These are phyloP conservation scores for Parathielavia appendiculata DNA, from an alignment of 495 filamentous ascomycete species.

Conservation along the genomic window DNA sequence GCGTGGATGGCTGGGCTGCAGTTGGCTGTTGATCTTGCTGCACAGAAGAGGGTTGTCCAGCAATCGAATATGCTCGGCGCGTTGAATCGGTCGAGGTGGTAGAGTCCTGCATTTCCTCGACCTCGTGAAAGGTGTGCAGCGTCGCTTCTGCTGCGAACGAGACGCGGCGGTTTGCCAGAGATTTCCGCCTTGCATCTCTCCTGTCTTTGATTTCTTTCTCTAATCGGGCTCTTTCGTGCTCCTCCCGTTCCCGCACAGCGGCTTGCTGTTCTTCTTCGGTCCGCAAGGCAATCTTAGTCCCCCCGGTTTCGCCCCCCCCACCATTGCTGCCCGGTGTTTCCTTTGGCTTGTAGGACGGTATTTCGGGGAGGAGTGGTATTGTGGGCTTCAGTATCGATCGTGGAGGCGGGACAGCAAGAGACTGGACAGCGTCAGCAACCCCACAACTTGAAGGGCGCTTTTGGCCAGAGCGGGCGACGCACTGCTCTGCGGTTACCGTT, in stretches of 20 bases:
- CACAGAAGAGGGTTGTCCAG: constrained; percentile 45
- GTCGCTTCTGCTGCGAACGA: constrained; percentile 98
- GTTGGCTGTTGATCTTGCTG: constrained; percentile 27
- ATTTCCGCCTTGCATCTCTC: constrained; percentile 83
- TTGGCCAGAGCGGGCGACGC: constrained; percentile 24
- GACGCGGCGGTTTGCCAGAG: constrained; percentile 85
- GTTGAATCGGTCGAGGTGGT: constrained; percentile 78
- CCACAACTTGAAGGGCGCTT: constrained; percentile 8
- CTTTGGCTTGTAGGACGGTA: constrained; percentile 45
- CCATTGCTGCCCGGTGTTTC: constrained; percentile 18
- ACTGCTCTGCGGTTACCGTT: constrained; percentile 80
- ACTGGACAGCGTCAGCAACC: constrained; percentile 34
- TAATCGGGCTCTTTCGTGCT: constrained; percentile 59
- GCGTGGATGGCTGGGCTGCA: constrained; percentile 59
- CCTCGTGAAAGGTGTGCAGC: constrained; percentile 93
- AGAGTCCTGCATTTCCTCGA: constrained; percentile 81
- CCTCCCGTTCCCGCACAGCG: constrained; percentile 66
- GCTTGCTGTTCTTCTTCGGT: constrained; percentile 80
- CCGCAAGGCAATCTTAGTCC: constrained; percentile 49
- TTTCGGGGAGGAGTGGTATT: constrained; percentile 61
- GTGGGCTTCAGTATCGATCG: constrained; percentile 85
- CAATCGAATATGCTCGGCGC: constrained; percentile 60
- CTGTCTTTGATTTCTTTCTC: constrained; percentile 68
- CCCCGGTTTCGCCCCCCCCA: constrained; percentile 32
- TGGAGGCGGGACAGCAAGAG: constrained; percentile 48